phyloP scores from a whole-genome alignment of 495 filamentous ascomycete species.

The Niebla homalea region DNA sequence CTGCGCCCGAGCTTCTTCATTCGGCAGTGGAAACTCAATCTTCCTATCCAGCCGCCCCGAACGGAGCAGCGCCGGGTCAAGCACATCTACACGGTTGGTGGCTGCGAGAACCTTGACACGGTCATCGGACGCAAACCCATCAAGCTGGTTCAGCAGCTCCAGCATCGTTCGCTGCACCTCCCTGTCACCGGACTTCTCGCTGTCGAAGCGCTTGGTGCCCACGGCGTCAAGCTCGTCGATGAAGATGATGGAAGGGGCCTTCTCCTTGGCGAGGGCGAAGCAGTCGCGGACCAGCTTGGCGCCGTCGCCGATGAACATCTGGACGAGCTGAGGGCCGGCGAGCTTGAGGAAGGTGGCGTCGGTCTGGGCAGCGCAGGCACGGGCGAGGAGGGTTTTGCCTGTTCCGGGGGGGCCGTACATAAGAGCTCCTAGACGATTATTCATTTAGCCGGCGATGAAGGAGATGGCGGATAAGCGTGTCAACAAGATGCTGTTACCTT shows the following conservation, averaged over 20 bases:
- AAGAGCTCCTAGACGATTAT: slow-evolving; percentile 53
- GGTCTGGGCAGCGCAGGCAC: slow-evolving; percentile 94
- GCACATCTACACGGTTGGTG: slow-evolving; percentile 94
- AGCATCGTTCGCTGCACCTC: slow-evolving; percentile 99
- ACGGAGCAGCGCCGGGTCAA: slow-evolving; percentile 87
- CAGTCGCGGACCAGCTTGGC: slow-evolving; percentile 93
- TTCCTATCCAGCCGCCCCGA: slow-evolving; percentile 94
- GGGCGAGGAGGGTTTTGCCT: slow-evolving; percentile 91
- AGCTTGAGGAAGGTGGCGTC: slow-evolving; percentile 99
- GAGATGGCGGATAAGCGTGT: neutral
- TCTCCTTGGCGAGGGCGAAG: slow-evolving; percentile 75
- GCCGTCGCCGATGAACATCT: slow-evolving; percentile 99
- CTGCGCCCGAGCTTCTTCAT: slow-evolving; percentile 93
- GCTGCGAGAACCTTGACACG: slow-evolving; percentile 97
- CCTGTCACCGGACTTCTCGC: slow-evolving; percentile 93
- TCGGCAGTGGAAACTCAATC: slow-evolving; percentile 99
- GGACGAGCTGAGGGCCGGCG: slow-evolving; percentile 94
- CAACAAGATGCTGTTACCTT: slow-evolving; percentile 46
- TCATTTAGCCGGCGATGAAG: slow-evolving; percentile 16
- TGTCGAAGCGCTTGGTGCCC: slow-evolving; percentile 97
- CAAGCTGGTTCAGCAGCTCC: slow-evolving; percentile 96
- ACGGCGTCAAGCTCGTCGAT: slow-evolving; percentile 97
- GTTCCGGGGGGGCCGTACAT: slow-evolving; percentile 98
- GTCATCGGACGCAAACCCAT: slow-evolving; percentile 97
- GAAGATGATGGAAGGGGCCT: slow-evolving; percentile 96